These are phyloP conservation scores for Zarea fungicola DNA, from an alignment of 2,329 filamentous ascomycete species.

Conservation along the genomic window DNA sequence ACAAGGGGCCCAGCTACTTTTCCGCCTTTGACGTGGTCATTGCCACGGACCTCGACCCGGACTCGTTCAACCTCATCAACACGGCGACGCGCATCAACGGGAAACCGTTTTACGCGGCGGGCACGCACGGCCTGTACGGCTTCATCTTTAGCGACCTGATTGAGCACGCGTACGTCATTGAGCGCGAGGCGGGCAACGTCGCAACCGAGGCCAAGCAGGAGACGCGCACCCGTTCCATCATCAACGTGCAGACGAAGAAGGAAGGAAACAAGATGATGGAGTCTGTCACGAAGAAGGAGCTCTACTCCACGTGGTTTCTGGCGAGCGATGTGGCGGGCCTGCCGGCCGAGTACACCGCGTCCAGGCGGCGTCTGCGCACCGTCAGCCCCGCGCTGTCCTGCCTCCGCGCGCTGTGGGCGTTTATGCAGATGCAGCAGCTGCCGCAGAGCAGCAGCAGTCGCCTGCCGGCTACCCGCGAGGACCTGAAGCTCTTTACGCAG, in stretches of 20 bases:
- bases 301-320: constrained; percentile 84
- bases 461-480: constrained; percentile 53
- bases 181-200: constrained; percentile 76
- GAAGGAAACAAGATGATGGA: constrained; percentile 68
- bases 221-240: constrained; percentile 69
- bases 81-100: constrained; percentile 74
- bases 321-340: constrained; percentile 72
- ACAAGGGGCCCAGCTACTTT: constrained; percentile 71
- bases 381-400: constrained; percentile 85
- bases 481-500: constrained; percentile 71
- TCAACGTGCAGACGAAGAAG: constrained; percentile 65
- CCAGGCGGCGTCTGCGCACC: constrained; percentile 62
- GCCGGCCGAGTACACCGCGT: constrained; percentile 60
- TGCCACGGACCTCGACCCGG: constrained; percentile 78
- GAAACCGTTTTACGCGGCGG: constrained; percentile 83
- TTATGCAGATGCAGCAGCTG: constrained; percentile 49
- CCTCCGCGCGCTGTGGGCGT: constrained; percentile 86
- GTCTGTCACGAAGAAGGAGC: constrained; percentile 84
- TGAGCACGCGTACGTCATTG: constrained; percentile 81
- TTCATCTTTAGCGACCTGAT: constrained; percentile 94
- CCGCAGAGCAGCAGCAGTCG: constrained; percentile 28
- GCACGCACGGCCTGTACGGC: constrained; percentile 84
- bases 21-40: constrained; percentile 78
- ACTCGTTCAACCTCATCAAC: constrained; percentile 73
- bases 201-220: constrained; percentile 58